Evolutionary conservation across 2,329 filamentous ascomycete genomes (phyloP), one percentile per base, ranked within the genome.

Genomic region (Pseudodiploospora longispora): DNA sequence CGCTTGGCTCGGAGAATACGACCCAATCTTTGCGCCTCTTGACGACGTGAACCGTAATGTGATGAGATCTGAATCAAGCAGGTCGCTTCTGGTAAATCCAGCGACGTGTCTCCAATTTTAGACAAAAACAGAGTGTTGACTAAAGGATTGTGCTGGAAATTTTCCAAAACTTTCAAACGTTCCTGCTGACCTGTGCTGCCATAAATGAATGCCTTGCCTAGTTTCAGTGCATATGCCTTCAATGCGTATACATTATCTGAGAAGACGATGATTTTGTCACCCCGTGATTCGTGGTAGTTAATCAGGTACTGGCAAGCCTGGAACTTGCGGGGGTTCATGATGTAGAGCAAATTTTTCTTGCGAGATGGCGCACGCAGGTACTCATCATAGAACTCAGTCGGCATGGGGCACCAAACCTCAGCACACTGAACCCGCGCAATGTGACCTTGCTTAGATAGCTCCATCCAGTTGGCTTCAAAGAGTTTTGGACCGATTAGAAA

Each of bases 391-490:
- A 98, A 98, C 55, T 98, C 93, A 0, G 90, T 93, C 0, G 93
- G 95, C 93, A 98, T 98, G 3, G 91, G 89, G 59, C 93, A 98
- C 93, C 93, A 98, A 6, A 98, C 93, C 65, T 98, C 93, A 10
- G 93, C 93, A 63, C 93, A 98, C 64, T 98, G 93, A 2, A 98
- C 93, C 54, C 88, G 85, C 32, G 93, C 93, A 62, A 98, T 98
- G 60, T 96, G 90, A 1, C 93, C 93, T 65, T 96, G 89, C 58
- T 96, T 87, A 1, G 91, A 93, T 35, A 98, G 77, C 63, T 98
- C 93, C 82, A 97, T 95, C 93, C 93, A 98, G 63, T 98, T 98
- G 29, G 93, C 93, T 65, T 98, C 93, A 60, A 95, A 98, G 1
- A 98, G 73, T 64, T 98, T 98, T 1, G 93, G 93, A 0, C 93